A percentile compares a stretch with the other conserved stretches of the same genome.
Evolutionary conservation across 1,284 basidiomycete genomes (phyloP).

Genomic region (Sporisorium exsertum): DNA sequence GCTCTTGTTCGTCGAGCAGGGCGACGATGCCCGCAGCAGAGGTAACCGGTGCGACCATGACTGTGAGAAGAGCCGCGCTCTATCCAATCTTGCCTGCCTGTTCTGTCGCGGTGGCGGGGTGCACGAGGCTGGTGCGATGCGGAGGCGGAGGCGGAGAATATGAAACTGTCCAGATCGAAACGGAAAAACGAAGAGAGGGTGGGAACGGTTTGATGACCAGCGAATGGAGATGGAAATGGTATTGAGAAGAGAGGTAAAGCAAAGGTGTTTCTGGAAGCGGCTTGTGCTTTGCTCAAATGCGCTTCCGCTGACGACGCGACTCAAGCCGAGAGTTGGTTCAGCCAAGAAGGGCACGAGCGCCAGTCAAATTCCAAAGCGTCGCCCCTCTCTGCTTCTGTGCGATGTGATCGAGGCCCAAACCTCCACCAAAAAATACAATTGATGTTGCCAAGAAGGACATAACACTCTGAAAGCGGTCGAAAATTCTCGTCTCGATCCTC

Average conservation of each 20-base stretch:
- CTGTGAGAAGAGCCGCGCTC: conserved; percentile 5
- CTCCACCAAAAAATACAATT: conserved; percentile 24
- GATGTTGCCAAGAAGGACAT: not conserved
- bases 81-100: not conserved
- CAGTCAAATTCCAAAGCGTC: not conserved
- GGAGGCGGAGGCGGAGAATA: not conserved
- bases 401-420: conserved; percentile 42
- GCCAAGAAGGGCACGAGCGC: not conserved
- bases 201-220: not conserved
- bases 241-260: not conserved
- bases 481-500: not conserved
- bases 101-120: not conserved
- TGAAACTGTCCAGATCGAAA: not conserved
- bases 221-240: not conserved
- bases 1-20: conserved; percentile 66
- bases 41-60: conserved; percentile 52
- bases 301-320: conserved; percentile 46
- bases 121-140: conserved; percentile 6
- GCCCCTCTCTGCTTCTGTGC: conserved; percentile 17
- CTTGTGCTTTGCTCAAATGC: not conserved
- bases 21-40: conserved; percentile 65
- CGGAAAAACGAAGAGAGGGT: not conserved
- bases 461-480: conserved; percentile 1
- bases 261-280: not conserved
- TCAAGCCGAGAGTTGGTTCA: conserved; percentile 1